These are phyloP conservation scores for Vitis labrusca DNA, from an alignment of 164 flowering plant species.

Conservation along the genomic window DNA sequence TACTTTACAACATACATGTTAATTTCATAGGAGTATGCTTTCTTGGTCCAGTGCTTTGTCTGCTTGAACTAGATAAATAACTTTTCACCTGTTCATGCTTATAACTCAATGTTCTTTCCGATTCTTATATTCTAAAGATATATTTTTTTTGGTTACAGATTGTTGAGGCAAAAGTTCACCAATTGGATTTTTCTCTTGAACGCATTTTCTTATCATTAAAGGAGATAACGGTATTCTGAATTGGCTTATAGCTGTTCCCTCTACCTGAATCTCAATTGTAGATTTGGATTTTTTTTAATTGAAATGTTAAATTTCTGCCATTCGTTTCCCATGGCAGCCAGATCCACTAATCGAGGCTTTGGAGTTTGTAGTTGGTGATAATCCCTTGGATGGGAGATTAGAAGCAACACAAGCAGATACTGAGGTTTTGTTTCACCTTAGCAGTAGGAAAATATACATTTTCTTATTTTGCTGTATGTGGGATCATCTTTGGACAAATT, in stretches of 20 bases:
- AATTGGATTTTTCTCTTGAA: constrained; percentile 76
- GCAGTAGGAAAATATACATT: neutral
- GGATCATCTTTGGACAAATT: neutral
- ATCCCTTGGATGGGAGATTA: constrained; percentile 45
- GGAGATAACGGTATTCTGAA: constrained; percentile 63
- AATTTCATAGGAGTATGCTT: neutral
- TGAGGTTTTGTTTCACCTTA: constrained; percentile 51
- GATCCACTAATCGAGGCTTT: constrained; percentile 82
- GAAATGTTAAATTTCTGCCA: neutral
- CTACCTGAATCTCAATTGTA: neutral
- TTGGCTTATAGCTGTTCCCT: neutral
- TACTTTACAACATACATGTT: neutral
- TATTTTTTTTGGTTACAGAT: constrained; percentile 46
- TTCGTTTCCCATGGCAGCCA: constrained; percentile 55
- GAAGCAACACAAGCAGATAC: constrained; percentile 54
- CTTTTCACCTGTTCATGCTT: neutral
- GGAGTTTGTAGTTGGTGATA: constrained; percentile 74
- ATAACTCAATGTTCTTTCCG: constrained; percentile 2
- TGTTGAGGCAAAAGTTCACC: constrained; percentile 92
- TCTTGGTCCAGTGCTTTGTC: neutral
- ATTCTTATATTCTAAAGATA: constrained; percentile 8
- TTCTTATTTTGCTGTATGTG: neutral
- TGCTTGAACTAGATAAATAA: neutral
- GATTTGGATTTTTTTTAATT: neutral
- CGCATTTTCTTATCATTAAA: constrained; percentile 84